Percentiles rank a stretch among this genome's conserved stretches.
Evolutionary conservation across 1,284 basidiomycete species (phyloP).

Genomic region (Cutaneotrichosporon cyanovorans): DNA sequence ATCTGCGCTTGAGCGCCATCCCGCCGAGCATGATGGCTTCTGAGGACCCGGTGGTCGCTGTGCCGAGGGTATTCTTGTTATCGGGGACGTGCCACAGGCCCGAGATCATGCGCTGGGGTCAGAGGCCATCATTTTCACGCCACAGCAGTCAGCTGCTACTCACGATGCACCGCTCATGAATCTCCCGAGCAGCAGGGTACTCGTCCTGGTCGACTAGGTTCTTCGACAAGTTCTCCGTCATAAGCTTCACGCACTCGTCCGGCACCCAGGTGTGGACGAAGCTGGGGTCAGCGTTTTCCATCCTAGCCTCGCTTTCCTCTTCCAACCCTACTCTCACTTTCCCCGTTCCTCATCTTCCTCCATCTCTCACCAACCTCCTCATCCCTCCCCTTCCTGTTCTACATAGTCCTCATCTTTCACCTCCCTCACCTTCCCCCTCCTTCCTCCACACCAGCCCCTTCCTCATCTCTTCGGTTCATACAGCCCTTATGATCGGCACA

Average conservation of each 20-base stretch:
- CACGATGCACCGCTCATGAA: slow-evolving; percentile 65
- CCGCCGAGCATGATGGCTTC: slow-evolving; percentile 92
- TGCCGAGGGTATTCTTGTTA: slow-evolving; percentile 67
- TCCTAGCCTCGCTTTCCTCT: too few species aligned
- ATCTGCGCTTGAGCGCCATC: slow-evolving; percentile 86
- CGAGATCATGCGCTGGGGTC: slow-evolving; percentile 64
- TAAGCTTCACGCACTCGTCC: slow-evolving; percentile 59
- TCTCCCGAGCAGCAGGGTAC: slow-evolving; percentile 67
- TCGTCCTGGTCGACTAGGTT: slow-evolving; percentile 88
- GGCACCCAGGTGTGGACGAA: slow-evolving; percentile 66
- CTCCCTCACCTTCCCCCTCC: too few species aligned
- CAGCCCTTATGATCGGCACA: too few species aligned
- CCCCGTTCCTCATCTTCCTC: too few species aligned
- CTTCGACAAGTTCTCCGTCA: slow-evolving; percentile 77
- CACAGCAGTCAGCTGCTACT: neutral
- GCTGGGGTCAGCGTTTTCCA: slow-evolving; percentile 45
- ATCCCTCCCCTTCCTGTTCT: too few species aligned
- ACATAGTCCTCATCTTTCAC: too few species aligned
- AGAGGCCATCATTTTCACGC: neutral
- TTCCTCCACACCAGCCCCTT: too few species aligned
- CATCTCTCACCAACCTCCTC: neutral
- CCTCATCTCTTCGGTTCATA: too few species aligned
- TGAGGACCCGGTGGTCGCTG: slow-evolving; percentile 85
- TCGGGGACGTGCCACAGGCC: slow-evolving; percentile 85
- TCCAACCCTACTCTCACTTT: too few species aligned